Evolutionary conservation across 1,284 basidiomycete genomes (phyloP).

Genomic region (Cryptococcus sp.): DNA sequence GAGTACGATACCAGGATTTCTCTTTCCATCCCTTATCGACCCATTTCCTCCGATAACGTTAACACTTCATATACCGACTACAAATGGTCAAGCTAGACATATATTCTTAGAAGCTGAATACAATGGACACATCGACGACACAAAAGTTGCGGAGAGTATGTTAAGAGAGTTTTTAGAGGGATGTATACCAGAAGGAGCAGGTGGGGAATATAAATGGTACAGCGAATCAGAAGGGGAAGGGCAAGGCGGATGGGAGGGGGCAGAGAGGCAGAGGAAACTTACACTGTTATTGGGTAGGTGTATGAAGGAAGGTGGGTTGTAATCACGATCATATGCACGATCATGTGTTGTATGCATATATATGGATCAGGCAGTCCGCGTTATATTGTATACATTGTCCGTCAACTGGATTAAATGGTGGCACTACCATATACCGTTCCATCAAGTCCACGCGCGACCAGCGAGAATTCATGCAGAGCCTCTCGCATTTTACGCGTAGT

Average conservation of each 20-base stretch:
- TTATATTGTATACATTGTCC: not conserved
- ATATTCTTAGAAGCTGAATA: slow-evolving; percentile 40
- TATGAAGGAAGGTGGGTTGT: slow-evolving; percentile 12
- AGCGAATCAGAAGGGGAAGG: slow-evolving; percentile 2
- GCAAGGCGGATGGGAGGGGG: slow-evolving; percentile 16
- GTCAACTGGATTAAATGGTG: slow-evolving; percentile 13
- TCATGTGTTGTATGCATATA: not conserved
- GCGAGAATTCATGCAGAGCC: slow-evolving; percentile 49
- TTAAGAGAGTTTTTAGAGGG: slow-evolving; percentile 30
- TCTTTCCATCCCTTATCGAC: slow-evolving; percentile 22
- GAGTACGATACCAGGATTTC: slow-evolving; percentile 24
- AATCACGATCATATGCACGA: slow-evolving; percentile 4
- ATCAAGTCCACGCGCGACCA: slow-evolving; percentile 45
- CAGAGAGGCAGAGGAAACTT: slow-evolving; percentile 16
- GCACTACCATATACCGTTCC: slow-evolving; percentile 48
- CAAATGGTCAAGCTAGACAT: slow-evolving; percentile 7
- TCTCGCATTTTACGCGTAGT: slow-evolving; percentile 47
- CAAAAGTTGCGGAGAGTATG: slow-evolving; percentile 3
- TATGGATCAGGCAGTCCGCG: not conserved
- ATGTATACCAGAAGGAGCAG: slow-evolving; percentile 27
- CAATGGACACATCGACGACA: slow-evolving; percentile 4
- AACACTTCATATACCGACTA: slow-evolving; percentile 23
- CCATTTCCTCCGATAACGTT: slow-evolving; percentile 22
- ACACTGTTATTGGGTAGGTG: slow-evolving; percentile 6
- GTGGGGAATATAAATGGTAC: slow-evolving; percentile 18